Base-by-base conservation (phyloP, 192 early-diverging fungal species). In the Umbelopsis sp. region DNA sequence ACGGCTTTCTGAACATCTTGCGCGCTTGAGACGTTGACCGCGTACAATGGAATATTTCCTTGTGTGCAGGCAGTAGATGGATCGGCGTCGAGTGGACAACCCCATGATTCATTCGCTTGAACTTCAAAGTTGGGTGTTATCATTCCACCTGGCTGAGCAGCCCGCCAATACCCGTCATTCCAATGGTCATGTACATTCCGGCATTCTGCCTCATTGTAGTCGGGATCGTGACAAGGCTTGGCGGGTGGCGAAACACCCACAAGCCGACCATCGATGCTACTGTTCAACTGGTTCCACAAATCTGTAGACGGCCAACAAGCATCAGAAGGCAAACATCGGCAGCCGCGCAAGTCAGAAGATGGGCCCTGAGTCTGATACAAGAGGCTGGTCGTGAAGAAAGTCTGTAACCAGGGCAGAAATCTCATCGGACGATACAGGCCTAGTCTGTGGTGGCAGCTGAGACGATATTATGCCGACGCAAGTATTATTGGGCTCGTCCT, bases 111-210 rank as follows among this genome's bases (percentile, higher is more conserved):
- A 25, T 78, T 74, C 1, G 48, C 13, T 23, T 69, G 22, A 2
- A 33, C 49, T 64, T 74, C 72, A 69, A 69, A 78, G 16, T 74
- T 71, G 6, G 69, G 37, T 7, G 67, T 61, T 4, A 51, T 49
- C 23, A 74, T 4, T 12, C 70, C 72, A 0, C 77, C 77, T 0
- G 77, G 77, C 61, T 66, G 46, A 37, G 6, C 33, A 46, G 44
- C 35, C 3, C 77, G 50, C 72, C 73, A 78, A 11, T 51, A n/a
- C 6, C 71, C 77, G 16, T 47, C 46, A 44, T 47, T 55, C 51
- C 77, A 78, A 1, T 74, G 67, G n/a, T 69, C 67, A n/a, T 78
- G 64, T 15, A 78, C 78, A 67, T 68, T 72, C 20, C 73, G 25
- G 22, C 80, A 81, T 45, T 75, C 74, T 47, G 49, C 64, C 7